Evolutionary conservation across 768 basidiomycete genomes (phyloP).

Genomic region (Panaeolus papilionaceus): DNA sequence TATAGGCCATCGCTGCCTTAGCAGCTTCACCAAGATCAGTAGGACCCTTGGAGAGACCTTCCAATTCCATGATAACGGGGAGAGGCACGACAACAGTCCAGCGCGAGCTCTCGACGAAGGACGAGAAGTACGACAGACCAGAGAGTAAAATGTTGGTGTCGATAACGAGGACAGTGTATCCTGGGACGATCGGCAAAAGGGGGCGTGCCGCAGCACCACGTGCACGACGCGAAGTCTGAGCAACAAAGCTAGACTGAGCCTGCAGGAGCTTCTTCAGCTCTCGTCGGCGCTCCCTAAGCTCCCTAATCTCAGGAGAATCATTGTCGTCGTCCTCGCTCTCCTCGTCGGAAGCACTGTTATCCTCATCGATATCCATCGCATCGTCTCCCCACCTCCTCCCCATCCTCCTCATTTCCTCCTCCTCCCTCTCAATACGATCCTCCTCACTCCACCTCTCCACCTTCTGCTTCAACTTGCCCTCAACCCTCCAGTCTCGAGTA

Average conservation of each 20-base stretch:
- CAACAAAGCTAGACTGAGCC: conserved; percentile 42
- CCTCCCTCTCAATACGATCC: conserved; percentile 67
- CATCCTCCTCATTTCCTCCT: conserved; percentile 69
- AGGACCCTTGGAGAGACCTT: conserved; percentile 77
- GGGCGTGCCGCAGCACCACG: conserved; percentile 36
- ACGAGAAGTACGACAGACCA: conserved; percentile 73
- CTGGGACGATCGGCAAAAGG: conserved; percentile 68
- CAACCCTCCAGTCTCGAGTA: conserved; percentile 65
- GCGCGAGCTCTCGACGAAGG: conserved; percentile 76
- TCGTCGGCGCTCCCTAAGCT: conserved; percentile 68
- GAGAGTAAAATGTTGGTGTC: conserved; percentile 96
- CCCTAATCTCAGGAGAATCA: conserved; percentile 76
- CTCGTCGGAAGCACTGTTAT: conserved; percentile 50
- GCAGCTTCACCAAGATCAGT: conserved; percentile 81
- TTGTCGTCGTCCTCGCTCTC: conserved; percentile 63
- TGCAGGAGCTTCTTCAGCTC: conserved; percentile 20
- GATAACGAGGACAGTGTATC: conserved; percentile 89
- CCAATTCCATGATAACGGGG: conserved; percentile 96
- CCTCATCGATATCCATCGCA: conserved; percentile 72
- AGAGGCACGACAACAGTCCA: conserved; percentile 95
- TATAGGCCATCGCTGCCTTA: conserved; percentile 71
- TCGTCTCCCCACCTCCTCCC: conserved; percentile 70
- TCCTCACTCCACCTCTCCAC: conserved; percentile 73
- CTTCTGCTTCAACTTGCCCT: conserved; percentile 71
- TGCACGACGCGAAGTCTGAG: conserved; percentile 50